phyloP scores from a whole-genome alignment of 306 rosid species.

The Mimosa pudica region DNA sequence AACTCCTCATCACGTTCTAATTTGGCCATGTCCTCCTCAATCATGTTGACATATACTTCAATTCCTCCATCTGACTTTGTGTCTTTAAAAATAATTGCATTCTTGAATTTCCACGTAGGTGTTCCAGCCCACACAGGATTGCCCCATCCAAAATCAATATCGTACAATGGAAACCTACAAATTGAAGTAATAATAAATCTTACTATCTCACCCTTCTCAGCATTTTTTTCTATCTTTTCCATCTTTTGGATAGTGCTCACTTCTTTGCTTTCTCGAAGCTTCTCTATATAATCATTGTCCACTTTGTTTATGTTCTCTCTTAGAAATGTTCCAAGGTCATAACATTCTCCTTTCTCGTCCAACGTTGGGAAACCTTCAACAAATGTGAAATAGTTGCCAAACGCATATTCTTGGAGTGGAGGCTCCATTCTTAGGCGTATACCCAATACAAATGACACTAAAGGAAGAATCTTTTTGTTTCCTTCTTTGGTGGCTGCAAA shows the following conservation, averaged over 20 bases:
- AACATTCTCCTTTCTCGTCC: not conserved
- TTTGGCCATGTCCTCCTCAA: not conserved
- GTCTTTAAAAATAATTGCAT: constrained; percentile 37
- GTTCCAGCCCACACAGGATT: constrained; percentile 37
- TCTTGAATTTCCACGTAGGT: constrained; percentile 37
- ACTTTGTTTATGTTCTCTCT: constrained; percentile 32
- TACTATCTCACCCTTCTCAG: not conserved
- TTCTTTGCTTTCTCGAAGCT: constrained; percentile 6
- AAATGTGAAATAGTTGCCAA: constrained; percentile 29
- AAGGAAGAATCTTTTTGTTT: not conserved
- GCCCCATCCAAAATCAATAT: constrained; percentile 50
- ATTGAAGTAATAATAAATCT: constrained; percentile 9
- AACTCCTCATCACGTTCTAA: not conserved
- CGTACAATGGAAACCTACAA: constrained; percentile 46
- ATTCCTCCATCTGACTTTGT: not conserved
- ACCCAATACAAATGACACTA: constrained; percentile 34
- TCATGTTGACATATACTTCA: not conserved
- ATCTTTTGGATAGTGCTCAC: not conserved
- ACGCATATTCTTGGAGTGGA: constrained; percentile 29
- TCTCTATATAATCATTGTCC: not conserved
- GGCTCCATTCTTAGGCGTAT: constrained; percentile 43
- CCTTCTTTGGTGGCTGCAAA: constrained; percentile 28
- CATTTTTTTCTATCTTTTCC: too few species aligned
- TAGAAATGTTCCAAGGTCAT: constrained; percentile 5
- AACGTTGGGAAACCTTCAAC: not conserved